Conservation (phyloP, 2,329 filamentous ascomycete genomes). For the Sporothrix phasma region DNA sequence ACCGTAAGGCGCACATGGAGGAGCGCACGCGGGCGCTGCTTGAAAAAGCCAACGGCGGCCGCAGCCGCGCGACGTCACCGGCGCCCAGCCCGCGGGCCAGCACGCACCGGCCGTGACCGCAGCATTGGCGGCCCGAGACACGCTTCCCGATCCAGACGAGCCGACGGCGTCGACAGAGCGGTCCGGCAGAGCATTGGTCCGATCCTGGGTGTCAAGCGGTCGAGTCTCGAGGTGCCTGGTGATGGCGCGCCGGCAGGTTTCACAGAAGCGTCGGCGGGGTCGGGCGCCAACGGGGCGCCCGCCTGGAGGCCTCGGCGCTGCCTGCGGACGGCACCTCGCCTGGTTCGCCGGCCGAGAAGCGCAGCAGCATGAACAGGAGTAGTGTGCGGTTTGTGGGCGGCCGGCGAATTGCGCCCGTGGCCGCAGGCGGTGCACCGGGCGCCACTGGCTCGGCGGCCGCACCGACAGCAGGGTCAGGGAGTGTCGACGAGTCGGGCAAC, state of each 20-base stretch:
- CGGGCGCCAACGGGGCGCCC: slow-evolving; percentile 23
- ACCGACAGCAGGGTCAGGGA: slow-evolving; percentile 1
- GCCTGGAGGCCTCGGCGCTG: background rate
- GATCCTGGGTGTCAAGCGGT: slow-evolving; percentile 43
- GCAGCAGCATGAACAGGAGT: slow-evolving; percentile 52
- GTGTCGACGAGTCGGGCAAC: slow-evolving; percentile 7
- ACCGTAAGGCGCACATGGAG: slow-evolving; percentile 87
- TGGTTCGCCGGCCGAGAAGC: slow-evolving; percentile 39
- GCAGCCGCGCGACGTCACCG: slow-evolving; percentile 67
- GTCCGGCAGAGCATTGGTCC: slow-evolving; percentile 41
- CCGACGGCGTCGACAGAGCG: slow-evolving; percentile 42
- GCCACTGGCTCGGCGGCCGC: background rate
- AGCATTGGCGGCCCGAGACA: slow-evolving; percentile 64
- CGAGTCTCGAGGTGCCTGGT: slow-evolving; percentile 74
- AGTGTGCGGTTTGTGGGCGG: slow-evolving; percentile 43
- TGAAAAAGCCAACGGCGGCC: slow-evolving; percentile 50
- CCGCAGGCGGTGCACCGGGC: slow-evolving; percentile 23
- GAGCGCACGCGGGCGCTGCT: slow-evolving; percentile 79
- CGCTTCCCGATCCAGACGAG: slow-evolving; percentile 75
- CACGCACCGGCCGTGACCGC: slow-evolving; percentile 65
- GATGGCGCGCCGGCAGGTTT: slow-evolving; percentile 11
- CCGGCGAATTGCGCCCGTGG: slow-evolving; percentile 35
- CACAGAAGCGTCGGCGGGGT: slow-evolving; percentile 16
- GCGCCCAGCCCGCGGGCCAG: slow-evolving; percentile 43
- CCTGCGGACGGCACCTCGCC: background rate